These are phyloP conservation scores for Exophiala alcalophila DNA, from an alignment of 2,329 filamentous ascomycete species.

Conservation along the genomic window DNA sequence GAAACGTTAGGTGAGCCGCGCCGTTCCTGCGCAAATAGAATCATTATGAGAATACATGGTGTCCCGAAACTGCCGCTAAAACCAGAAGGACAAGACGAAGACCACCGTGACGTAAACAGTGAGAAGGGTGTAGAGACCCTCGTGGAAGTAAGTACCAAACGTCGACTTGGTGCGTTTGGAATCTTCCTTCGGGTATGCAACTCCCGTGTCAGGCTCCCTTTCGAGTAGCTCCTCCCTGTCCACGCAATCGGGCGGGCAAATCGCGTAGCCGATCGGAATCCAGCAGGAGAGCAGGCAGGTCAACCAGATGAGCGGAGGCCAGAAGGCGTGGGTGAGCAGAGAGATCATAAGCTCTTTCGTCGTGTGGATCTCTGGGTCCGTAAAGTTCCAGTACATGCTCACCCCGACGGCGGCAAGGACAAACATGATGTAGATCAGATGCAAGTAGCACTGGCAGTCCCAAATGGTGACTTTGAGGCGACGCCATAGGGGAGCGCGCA, in stretches of 20 bases:
- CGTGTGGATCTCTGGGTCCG: conserved; percentile 32
- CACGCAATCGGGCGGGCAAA: conserved; percentile 54
- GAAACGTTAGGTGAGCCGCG: too few species aligned
- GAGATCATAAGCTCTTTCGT: conserved; percentile 42
- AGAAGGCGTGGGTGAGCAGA: conserved; percentile 57
- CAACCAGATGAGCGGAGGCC: conserved; percentile 56
- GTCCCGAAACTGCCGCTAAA: too few species aligned
- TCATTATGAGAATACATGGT: too few species aligned
- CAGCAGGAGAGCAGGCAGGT: conserved; percentile 50
- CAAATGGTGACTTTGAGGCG: conserved; percentile 52
- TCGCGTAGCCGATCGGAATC: conserved; percentile 55
- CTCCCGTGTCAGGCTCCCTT: conserved; percentile 46
- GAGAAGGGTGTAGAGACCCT: conserved; percentile 15
- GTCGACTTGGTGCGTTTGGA: conserved; percentile 18
- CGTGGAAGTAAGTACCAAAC: conserved; percentile 13
- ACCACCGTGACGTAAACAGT: conserved; percentile 20
- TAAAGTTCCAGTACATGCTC: conserved; percentile 30
- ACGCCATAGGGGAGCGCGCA: conserved; percentile 39
- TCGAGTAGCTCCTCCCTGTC: conserved; percentile 53
- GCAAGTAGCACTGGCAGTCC: conserved; percentile 52
- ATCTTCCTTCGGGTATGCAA: conserved; percentile 37
- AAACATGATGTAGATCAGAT: conserved; percentile 50
- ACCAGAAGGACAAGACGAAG: conserved; percentile 21
- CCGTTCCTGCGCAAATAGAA: too few species aligned
- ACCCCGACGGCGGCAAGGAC: conserved; percentile 41